These are phyloP conservation scores for Coffea eugenioides DNA, from an alignment of 257 asterid species.

Conservation along the genomic window DNA sequence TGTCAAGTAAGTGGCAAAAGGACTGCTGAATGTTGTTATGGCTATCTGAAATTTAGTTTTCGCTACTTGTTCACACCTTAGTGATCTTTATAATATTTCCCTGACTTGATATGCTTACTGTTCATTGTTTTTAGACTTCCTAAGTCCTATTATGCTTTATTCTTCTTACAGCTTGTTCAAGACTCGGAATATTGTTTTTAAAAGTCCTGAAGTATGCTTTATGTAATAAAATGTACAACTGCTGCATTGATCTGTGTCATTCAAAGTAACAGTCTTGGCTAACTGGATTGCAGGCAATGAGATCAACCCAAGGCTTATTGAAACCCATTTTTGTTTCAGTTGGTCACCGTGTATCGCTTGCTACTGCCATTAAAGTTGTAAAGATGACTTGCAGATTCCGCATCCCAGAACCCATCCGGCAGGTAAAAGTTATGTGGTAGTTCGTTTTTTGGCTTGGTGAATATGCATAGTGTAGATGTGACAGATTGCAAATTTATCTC, in stretches of 20 bases:
- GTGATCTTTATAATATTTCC: background rate
- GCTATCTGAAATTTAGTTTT: background rate
- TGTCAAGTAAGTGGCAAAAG: background rate
- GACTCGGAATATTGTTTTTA: background rate
- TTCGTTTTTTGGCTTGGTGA: background rate
- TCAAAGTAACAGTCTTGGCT: background rate
- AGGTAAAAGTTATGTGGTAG: constrained; percentile 38
- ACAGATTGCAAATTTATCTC: too few species aligned
- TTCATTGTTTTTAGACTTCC: background rate
- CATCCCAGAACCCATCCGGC: constrained; percentile 89
- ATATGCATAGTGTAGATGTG: background rate
- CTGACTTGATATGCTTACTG: background rate
- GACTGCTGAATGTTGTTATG: background rate
- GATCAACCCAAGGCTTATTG: constrained; percentile 49
- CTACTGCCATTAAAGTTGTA: constrained; percentile 56
- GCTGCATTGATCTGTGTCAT: constrained; percentile 2
- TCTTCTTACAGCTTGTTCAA: background rate
- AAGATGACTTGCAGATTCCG: constrained; percentile 64
- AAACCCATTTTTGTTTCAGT: constrained; percentile 80
- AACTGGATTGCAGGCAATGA: constrained; percentile 64
- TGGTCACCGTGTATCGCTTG: constrained; percentile 81
- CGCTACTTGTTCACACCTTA: background rate
- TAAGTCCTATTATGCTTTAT: background rate
- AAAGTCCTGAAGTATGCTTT: background rate
- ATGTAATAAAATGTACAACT: background rate